Evolutionary conservation across 1,284 basidiomycete species (phyloP), one percentile per base, ranked within the genome.

Genomic region (Leccinum pallidistipes): DNA sequence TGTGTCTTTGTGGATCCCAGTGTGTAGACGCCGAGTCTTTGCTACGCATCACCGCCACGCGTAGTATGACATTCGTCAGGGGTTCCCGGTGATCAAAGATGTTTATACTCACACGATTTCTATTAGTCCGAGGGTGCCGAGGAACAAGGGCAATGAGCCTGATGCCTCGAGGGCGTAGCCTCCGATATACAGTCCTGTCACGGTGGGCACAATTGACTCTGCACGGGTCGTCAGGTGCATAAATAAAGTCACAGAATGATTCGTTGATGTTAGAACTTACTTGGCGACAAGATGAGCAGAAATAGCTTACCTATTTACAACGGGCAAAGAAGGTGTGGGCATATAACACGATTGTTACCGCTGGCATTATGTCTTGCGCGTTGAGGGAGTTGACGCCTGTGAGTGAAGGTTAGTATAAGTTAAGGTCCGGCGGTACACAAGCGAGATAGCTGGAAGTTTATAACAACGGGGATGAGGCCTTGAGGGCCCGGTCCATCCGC

Each of bases 61-160:
- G 21, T 21, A 21, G 2, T 8, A 45, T 45, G 18, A 21, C n/a
- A 11, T 21, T 21, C 18, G 11, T 21, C 43, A 45, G 43, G 43
- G 43, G 43, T 21, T 45, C 11, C 6, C 18, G 10, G 43, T 45
- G 18, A 11, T 45, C 43, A 45, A 21, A 21, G 43, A 45, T 45
- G 18, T 14, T 8, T 14, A 32, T 18, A 79, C 86, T 65, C 76
- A 88, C 87, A 83, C 80, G 64, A 84, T 82, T 57, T 82, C 80
- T 55, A 88, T 68, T 66, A 89, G 83, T 6, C 86, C 86, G 29
- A 88, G 67, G 1, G 84, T 81, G 3, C 84, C 79, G 45, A 86
- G 68, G 57, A 88, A 69, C 16, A 90, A 72, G 0, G 82, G 76
- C 1, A 80, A 81, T 5, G 88, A 65, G 12, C 83, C 86, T 36